Conservation (phyloP, 805 yeast genomes). For the Candida quercuum region DNA sequence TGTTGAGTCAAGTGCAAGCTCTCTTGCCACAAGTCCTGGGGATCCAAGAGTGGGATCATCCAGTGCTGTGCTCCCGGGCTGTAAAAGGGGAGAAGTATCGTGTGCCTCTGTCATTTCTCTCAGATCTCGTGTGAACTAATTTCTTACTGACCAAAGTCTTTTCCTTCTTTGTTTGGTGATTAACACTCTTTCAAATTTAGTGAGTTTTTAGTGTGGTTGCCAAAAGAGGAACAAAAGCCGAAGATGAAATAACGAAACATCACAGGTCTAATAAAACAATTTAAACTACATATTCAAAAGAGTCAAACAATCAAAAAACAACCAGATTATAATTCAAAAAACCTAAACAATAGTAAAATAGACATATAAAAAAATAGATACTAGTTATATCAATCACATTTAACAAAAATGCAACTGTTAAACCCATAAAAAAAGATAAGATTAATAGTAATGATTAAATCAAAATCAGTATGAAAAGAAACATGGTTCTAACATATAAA, state of each 20-base stretch:
- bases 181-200: no score
- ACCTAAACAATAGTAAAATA: slow-evolving; percentile 1
- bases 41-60: slow-evolving; percentile 14
- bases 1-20: slow-evolving; percentile 9
- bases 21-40: slow-evolving; percentile 14
- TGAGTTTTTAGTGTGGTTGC: no score
- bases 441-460: background rate
- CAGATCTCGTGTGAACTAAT: background rate
- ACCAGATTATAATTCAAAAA: slow-evolving; percentile 2
- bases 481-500: no score
- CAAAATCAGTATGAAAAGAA: background rate
- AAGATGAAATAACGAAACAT: no score
- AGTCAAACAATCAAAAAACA: background rate
- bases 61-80: slow-evolving; percentile 5
- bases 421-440: background rate
- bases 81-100: slow-evolving; percentile 1
- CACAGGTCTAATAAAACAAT: no score
- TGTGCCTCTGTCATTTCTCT: background rate
- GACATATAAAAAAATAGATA: no score
- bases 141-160: no score
- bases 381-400: no score
- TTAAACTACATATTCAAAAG: background rate
- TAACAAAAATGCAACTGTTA: background rate
- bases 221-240: no score
- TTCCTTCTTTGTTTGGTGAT: background rate